Conservation (phyloP, 306 rosid genomes). For the Cicer arietinum region DNA sequence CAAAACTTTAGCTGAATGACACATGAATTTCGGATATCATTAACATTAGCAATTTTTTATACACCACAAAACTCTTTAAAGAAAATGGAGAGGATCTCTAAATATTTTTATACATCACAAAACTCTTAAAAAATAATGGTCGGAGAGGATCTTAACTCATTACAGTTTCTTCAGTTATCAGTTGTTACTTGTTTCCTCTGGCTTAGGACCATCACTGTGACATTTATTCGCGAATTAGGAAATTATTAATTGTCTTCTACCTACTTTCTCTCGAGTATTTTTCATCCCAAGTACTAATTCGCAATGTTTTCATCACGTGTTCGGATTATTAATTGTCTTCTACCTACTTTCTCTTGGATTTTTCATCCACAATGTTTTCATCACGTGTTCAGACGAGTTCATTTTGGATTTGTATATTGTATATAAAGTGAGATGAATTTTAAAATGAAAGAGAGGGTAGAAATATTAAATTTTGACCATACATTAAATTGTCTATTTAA, state of each 20-base stretch:
- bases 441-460: no score
- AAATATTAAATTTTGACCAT: no score
- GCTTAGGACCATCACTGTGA: slow-evolving; percentile 2
- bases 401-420: background rate
- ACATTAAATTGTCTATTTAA: no score
- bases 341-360: background rate
- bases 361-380: background rate
- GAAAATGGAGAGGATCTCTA: no score
- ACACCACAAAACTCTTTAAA: no score
- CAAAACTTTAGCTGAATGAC: background rate
- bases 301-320: background rate
- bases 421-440: no score
- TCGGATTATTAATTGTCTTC: background rate
- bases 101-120: no score
- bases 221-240: background rate
- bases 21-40: slow-evolving; percentile 14
- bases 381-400: background rate
- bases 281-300: background rate
- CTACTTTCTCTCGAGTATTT: background rate
- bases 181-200: background rate
- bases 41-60: background rate
- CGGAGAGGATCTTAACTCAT: no score
- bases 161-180: background rate
- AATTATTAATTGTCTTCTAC: background rate
- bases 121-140: no score